Evolutionary conservation across 2,329 filamentous ascomycete genomes (phyloP).

Genomic region (Falciphora oryzae): DNA sequence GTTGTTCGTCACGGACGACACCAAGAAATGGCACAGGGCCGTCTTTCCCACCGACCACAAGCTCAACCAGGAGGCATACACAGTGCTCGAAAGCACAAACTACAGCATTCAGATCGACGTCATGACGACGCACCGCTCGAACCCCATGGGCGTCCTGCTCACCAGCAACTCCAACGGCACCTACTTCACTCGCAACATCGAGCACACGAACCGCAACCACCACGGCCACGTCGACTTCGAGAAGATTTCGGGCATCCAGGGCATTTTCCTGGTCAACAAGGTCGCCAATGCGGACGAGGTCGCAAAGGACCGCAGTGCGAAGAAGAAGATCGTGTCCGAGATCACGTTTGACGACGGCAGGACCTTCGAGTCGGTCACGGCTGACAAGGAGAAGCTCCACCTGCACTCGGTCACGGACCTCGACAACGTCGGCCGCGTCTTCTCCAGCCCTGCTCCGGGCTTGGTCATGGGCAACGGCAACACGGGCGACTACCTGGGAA

Average conservation of each 20-base stretch:
- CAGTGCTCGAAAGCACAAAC: slow-evolving; percentile 89
- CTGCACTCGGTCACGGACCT: slow-evolving; percentile 88
- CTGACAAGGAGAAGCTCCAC: slow-evolving; percentile 61
- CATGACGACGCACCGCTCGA: slow-evolving; percentile 59
- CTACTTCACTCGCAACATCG: slow-evolving; percentile 86
- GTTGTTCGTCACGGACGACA: slow-evolving; percentile 82
- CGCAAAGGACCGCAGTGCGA: slow-evolving; percentile 39
- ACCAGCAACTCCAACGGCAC: slow-evolving; percentile 97
- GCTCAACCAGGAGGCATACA: slow-evolving; percentile 81
- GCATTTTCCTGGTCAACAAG: slow-evolving; percentile 83
- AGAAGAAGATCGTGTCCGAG: slow-evolving; percentile 67
- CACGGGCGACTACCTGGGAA: slow-evolving; percentile 66
- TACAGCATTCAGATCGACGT: slow-evolving; percentile 98
- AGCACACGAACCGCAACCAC: slow-evolving; percentile 81
- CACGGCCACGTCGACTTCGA: slow-evolving; percentile 87
- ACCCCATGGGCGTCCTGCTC: slow-evolving; percentile 80
- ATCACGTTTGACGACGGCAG: slow-evolving; percentile 96
- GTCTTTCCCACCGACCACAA: slow-evolving; percentile 80
- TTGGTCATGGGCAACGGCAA: slow-evolving; percentile 94
- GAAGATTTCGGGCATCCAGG: slow-evolving; percentile 85
- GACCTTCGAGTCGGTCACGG: slow-evolving; percentile 70
- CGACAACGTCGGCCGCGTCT: slow-evolving; percentile 77
- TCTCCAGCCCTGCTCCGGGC: slow-evolving; percentile 88
- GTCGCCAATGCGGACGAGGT: slow-evolving; percentile 83
- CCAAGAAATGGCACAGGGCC: slow-evolving; percentile 81